Evolutionary conservation across 1,284 basidiomycete species (phyloP).

Genomic region (Marasmius sp.): DNA sequence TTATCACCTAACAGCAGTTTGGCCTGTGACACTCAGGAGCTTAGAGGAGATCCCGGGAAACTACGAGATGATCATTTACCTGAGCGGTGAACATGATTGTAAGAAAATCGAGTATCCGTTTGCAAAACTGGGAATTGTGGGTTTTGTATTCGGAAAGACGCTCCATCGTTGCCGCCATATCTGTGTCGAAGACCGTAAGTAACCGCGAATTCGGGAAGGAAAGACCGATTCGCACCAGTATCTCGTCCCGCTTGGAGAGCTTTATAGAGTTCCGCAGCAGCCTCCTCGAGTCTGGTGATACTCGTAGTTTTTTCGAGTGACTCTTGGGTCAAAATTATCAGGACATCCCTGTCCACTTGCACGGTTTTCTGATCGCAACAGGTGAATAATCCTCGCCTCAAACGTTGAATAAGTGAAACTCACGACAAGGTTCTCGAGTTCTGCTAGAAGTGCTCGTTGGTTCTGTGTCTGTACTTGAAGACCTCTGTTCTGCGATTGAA

Average conservation of each 20-base stretch:
- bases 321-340: slow-evolving; percentile 82
- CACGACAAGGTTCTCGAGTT: slow-evolving; percentile 84
- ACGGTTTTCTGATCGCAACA: slow-evolving; percentile 75
- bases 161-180: slow-evolving; percentile 94
- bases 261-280: slow-evolving; percentile 91
- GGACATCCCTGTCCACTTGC: slow-evolving; percentile 79
- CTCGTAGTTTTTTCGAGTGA: slow-evolving; percentile 78
- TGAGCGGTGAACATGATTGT: slow-evolving; percentile 89
- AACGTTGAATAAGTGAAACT: slow-evolving; percentile 21
- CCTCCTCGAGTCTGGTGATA: slow-evolving; percentile 78
- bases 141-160: slow-evolving; percentile 87
- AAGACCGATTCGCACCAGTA: slow-evolving; percentile 50
- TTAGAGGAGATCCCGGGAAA: not conserved
- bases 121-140: slow-evolving; percentile 89
- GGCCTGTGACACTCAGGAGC: slow-evolving; percentile 39
- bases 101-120: slow-evolving; percentile 86
- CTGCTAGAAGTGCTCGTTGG: slow-evolving; percentile 79
- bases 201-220: slow-evolving; percentile 2
- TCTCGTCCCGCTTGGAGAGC: slow-evolving; percentile 91
- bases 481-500: slow-evolving; percentile 96
- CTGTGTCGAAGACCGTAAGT: slow-evolving; percentile 33
- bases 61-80: slow-evolving; percentile 35
- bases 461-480: slow-evolving; percentile 98
- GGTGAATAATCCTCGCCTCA: not conserved
- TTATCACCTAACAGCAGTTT: slow-evolving; percentile 65